A percentile compares a stretch with the other conserved stretches of the same genome.
These are phyloP conservation scores for Pleurotus salmoneostramineus DNA, from an alignment of 768 basidiomycete species.

Conservation along the genomic window DNA sequence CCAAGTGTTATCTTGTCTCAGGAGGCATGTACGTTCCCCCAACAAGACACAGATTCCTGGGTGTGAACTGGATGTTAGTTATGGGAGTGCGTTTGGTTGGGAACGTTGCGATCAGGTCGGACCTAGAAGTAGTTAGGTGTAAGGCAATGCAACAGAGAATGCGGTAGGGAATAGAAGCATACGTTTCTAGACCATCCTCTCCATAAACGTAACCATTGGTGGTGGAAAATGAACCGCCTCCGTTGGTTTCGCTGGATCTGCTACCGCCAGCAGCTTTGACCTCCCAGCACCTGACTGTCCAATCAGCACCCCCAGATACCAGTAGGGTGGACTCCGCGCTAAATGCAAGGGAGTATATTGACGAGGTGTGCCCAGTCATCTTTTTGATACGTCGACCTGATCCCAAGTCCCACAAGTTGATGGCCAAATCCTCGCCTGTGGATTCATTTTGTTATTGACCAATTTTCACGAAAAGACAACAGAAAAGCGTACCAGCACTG, in stretches of 20 bases:
- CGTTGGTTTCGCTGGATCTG: conserved; percentile 48
- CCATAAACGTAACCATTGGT: conserved; percentile 26
- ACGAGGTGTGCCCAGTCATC: conserved; percentile 90
- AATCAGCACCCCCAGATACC: conserved; percentile 89
- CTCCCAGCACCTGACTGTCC: conserved; percentile 99
- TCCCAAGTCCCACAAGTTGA: conserved; percentile 95
- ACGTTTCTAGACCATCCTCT: conserved; percentile 70
- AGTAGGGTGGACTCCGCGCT: conserved; percentile 89
- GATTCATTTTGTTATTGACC: not conserved
- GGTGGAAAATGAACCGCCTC: not conserved
- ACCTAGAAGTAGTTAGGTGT: conserved; percentile 36
- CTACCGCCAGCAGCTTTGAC: conserved; percentile 74
- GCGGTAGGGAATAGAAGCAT: conserved; percentile 23
- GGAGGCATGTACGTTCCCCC: conserved; percentile 71
- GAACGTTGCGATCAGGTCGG: conserved; percentile 85
- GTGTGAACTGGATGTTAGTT: conserved; percentile 89
- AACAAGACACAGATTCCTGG: conserved; percentile 89
- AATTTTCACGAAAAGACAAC: not conserved
- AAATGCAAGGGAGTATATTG: conserved; percentile 88
- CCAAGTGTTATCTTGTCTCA: conserved; percentile 39
- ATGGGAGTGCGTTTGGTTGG: conserved; percentile 96
- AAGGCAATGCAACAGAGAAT: not conserved
- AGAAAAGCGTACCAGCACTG: conserved; percentile 59
- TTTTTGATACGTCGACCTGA: conserved; percentile 95
- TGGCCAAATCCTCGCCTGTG: conserved; percentile 83